Conservation (phyloP, 1,284 basidiomycete species). For the Paramarasmius palmivorus region DNA sequence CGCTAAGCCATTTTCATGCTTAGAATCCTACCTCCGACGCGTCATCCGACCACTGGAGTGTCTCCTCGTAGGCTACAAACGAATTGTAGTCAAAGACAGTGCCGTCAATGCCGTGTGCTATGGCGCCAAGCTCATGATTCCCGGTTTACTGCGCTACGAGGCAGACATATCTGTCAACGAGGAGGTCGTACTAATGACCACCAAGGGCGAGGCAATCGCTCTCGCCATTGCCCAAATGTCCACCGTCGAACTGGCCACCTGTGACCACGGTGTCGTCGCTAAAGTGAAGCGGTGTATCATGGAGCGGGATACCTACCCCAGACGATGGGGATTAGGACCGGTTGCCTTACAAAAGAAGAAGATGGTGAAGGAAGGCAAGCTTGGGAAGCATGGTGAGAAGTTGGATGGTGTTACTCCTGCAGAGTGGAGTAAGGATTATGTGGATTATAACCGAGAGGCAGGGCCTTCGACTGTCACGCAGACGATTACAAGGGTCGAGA, state of each 20-base stretch:
- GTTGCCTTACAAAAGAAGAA: constrained; percentile 98
- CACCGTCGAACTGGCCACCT: constrained; percentile 96
- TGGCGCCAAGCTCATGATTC: constrained; percentile 99
- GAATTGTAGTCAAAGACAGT: constrained; percentile 98
- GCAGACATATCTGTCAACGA: constrained; percentile 94
- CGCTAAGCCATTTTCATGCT: background rate
- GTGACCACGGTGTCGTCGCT: constrained; percentile 98
- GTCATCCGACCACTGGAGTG: constrained; percentile 95
- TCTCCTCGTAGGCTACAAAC: constrained; percentile 94
- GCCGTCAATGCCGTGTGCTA: constrained; percentile 99
- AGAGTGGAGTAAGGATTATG: constrained; percentile 91
- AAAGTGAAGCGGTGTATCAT: constrained; percentile 99
- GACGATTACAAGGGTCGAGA: constrained; percentile 24
- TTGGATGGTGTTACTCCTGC: constrained; percentile 90
- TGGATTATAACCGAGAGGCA: constrained; percentile 79
- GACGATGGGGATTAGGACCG: constrained; percentile 97
- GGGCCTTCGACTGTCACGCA: constrained; percentile 44
- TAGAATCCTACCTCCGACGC: constrained; percentile 95
- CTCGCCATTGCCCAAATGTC: constrained; percentile 98
- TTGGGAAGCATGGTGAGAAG: constrained; percentile 95
- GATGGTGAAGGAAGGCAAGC: constrained; percentile 93
- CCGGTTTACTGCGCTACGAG: constrained; percentile 96
- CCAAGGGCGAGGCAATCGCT: constrained; percentile 99
- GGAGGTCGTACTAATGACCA: constrained; percentile 99
- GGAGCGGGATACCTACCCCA: constrained; percentile 98